A percentile compares a stretch with the other conserved stretches of the same genome.
Conservation (phyloP, 208 protist species). For the Tetramitus jugosus region DNA sequence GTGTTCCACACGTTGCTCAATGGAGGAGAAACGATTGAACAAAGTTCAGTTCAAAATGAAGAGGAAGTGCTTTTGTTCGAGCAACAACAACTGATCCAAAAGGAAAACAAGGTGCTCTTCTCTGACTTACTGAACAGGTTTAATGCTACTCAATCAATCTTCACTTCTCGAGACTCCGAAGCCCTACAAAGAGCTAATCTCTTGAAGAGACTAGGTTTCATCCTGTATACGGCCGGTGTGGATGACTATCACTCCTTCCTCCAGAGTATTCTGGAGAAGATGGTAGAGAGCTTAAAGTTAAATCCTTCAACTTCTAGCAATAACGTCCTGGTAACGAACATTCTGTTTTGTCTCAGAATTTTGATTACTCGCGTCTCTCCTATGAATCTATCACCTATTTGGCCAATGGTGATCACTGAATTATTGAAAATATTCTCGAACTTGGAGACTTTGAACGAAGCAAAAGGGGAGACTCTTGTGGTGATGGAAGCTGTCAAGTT, state of each 20-base stretch:
- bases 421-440: neutral
- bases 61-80: neutral
- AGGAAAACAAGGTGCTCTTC: neutral
- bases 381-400: neutral
- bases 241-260: neutral
- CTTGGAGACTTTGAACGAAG: neutral
- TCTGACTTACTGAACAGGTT: neutral
- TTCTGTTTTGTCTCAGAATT: neutral
- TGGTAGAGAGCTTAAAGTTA: constrained; percentile 8
- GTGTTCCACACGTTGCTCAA: neutral
- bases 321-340: neutral
- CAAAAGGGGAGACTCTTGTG: neutral
- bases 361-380: neutral
- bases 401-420: neutral
- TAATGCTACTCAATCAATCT: neutral
- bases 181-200: neutral
- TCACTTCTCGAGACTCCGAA: neutral
- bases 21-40: too few species aligned
- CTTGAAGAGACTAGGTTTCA: constrained; percentile 14
- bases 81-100: neutral
- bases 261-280: neutral
- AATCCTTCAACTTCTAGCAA: neutral
- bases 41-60: neutral
- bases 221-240: neutral
- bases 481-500: neutral